Percentiles rank a stretch among this genome's conserved stretches.
These are phyloP conservation scores for Globisporangium paroecandrum DNA, from an alignment of 352 stramenopile species.

Conservation along the genomic window DNA sequence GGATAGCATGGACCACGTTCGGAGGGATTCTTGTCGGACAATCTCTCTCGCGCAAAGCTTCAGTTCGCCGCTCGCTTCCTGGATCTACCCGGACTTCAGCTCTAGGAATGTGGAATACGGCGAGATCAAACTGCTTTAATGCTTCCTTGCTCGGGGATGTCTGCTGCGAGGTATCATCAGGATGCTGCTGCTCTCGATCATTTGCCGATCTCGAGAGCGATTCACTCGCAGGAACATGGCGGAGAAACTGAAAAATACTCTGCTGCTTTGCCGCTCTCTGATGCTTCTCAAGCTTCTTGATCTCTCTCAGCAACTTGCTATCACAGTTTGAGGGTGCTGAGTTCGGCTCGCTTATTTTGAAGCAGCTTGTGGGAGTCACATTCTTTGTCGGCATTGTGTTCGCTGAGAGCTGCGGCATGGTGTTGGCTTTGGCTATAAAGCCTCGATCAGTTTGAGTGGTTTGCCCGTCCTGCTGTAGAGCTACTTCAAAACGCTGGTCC, in stretches of 20 bases:
- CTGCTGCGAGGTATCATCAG: neutral
- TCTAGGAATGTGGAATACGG: neutral
- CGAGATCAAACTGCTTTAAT: neutral
- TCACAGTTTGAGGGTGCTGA: slow-evolving; percentile 8
- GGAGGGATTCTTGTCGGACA: neutral
- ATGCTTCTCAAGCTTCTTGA: slow-evolving; percentile 46
- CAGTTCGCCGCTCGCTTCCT: neutral
- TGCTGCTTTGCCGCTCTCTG: slow-evolving; percentile 46
- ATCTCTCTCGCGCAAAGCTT: neutral
- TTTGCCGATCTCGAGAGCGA: neutral
- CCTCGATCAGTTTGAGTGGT: neutral
- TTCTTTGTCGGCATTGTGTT: neutral
- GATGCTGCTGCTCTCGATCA: neutral
- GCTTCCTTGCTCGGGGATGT: neutral
- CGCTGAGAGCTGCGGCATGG: neutral
- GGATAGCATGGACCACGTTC: neutral
- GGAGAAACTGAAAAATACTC: slow-evolving; percentile 36
- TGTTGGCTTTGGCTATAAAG: neutral
- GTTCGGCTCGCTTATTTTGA: neutral
- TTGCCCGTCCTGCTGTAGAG: neutral
- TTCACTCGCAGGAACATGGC: neutral
- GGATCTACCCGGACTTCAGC: neutral
- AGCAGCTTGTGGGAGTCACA: neutral
- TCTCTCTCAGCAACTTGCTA: slow-evolving; percentile 41
- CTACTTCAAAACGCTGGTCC: slow-evolving; percentile 20